phyloP scores from a whole-genome alignment of 2,329 filamentous ascomycete genomes.

The Exophiala lecanii-corni region DNA sequence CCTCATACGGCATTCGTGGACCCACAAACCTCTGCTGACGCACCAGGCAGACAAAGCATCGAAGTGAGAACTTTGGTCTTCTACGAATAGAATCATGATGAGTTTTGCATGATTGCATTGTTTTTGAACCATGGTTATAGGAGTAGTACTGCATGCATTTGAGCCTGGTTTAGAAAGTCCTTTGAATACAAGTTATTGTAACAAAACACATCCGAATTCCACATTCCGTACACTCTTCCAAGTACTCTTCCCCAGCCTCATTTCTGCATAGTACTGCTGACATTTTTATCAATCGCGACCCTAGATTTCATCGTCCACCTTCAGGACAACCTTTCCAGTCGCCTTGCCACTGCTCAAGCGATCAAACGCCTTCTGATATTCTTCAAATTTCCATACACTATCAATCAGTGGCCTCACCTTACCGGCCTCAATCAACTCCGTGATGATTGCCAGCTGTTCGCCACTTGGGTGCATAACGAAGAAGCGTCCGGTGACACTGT shows the following conservation, averaged over 20 bases:
- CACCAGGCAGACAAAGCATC: constrained; percentile 55
- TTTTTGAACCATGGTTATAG: no score
- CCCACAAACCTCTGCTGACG: constrained; percentile 48
- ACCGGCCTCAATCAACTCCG: constrained; percentile 36
- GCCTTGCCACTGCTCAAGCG: constrained; percentile 38
- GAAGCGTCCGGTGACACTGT: constrained; percentile 35
- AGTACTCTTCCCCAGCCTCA: no score
- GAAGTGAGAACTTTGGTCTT: constrained; percentile 62
- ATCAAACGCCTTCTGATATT: constrained; percentile 38
- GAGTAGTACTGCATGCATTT: no score
- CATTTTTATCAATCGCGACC: no score
- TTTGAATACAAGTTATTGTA: no score
- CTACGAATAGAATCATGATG: constrained; percentile 44
- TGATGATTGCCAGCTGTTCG: constrained; percentile 32
- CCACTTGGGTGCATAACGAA: constrained; percentile 41
- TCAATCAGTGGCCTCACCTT: constrained; percentile 37
- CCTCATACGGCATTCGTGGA: constrained; percentile 56
- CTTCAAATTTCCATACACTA: constrained; percentile 39
- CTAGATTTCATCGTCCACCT: constrained; percentile 18
- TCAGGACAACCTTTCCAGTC: constrained; percentile 42
- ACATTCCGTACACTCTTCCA: no score
- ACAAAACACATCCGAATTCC: no score
- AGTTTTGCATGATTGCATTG: no score
- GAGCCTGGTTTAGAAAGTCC: no score
- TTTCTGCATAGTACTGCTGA: no score